Evolutionary conservation across 2,329 filamentous ascomycete species (phyloP).

Genomic region (Colletotrichum caudatum): DNA sequence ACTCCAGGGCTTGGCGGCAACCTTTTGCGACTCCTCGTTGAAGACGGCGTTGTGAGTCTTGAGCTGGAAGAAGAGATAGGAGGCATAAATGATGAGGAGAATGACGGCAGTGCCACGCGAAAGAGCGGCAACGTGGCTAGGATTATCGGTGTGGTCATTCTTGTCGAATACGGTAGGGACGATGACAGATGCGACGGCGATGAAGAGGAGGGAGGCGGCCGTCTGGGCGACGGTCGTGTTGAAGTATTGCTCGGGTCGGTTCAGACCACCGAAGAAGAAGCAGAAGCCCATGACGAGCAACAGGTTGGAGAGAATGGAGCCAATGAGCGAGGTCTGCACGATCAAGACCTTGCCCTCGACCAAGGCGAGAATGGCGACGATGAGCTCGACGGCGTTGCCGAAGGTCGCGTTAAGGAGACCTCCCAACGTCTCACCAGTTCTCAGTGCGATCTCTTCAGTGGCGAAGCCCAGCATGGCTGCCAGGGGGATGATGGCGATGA

Average conservation of each 20-base stretch:
- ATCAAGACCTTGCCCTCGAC: constrained; percentile 80
- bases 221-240: constrained; percentile 94
- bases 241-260: constrained; percentile 86
- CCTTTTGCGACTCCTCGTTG: constrained; percentile 83
- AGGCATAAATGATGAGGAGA: constrained; percentile 83
- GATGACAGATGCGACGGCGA: constrained; percentile 85
- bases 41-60: constrained; percentile 86
- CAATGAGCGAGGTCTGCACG: constrained; percentile 92
- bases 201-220: constrained; percentile 81
- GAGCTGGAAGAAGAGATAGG: constrained; percentile 91
- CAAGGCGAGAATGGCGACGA: constrained; percentile 88
- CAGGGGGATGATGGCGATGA: constrained; percentile 90
- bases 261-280: constrained; percentile 88
- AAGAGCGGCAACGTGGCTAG: constrained; percentile 67
- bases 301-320: constrained; percentile 91
- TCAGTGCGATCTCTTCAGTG: constrained; percentile 88
- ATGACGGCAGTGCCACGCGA: constrained; percentile 84
- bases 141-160: constrained; percentile 54
- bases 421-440: constrained; percentile 86
- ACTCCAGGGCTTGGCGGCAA: constrained; percentile 67
- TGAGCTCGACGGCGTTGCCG: constrained; percentile 89
- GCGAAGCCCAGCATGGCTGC: constrained; percentile 89
- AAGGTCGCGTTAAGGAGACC: constrained; percentile 92
- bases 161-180: constrained; percentile 88
- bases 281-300: constrained; percentile 91